A percentile compares a stretch with the other conserved stretches of the same genome.
phyloP scores from a whole-genome alignment of 306 rosid genomes.

The Dryas octopetala region DNA sequence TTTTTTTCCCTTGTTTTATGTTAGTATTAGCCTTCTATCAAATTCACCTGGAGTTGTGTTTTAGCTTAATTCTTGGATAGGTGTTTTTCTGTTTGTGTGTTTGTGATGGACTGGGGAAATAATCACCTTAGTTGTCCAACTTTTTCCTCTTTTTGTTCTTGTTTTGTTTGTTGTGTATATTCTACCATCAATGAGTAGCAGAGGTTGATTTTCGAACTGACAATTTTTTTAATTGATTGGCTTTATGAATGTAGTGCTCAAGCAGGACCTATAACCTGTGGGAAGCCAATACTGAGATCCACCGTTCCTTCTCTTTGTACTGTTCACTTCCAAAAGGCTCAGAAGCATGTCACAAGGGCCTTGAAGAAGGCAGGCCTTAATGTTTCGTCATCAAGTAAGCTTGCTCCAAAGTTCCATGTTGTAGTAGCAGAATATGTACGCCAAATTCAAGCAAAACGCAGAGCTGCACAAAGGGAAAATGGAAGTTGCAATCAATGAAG shows the following conservation, averaged over 20 bases:
- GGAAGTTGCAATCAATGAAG: constrained; percentile 26
- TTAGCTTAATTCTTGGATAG: too few relatives aligned
- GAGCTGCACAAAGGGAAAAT: constrained; percentile 17
- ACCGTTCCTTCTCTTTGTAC: constrained; percentile 51
- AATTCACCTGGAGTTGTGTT: too few relatives aligned
- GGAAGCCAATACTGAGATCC: constrained; percentile 61
- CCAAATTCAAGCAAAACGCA: constrained; percentile 53
- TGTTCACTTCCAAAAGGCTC: constrained; percentile 50
- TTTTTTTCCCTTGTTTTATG: too few relatives aligned
- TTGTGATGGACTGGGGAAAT: too few relatives aligned
- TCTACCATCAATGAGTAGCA: neutral
- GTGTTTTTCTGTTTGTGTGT: too few relatives aligned
- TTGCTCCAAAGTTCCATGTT: constrained; percentile 52
- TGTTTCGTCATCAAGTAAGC: constrained; percentile 36
- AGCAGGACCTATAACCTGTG: constrained; percentile 56
- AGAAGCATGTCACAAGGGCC: constrained; percentile 48
- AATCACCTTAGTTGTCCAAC: too few relatives aligned
- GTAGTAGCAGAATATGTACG: constrained; percentile 38
- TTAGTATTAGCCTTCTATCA: too few relatives aligned
- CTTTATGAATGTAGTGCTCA: constrained; percentile 36
- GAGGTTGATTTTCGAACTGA: neutral
- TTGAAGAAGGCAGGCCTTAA: constrained; percentile 51
- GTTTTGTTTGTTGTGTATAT: neutral
- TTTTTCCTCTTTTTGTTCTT: too few relatives aligned
- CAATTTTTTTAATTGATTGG: neutral